A percentile compares a stretch with the other conserved stretches of the same genome.
Conservation (phyloP, 257 asterid species). For the Mitragyna speciosa region DNA sequence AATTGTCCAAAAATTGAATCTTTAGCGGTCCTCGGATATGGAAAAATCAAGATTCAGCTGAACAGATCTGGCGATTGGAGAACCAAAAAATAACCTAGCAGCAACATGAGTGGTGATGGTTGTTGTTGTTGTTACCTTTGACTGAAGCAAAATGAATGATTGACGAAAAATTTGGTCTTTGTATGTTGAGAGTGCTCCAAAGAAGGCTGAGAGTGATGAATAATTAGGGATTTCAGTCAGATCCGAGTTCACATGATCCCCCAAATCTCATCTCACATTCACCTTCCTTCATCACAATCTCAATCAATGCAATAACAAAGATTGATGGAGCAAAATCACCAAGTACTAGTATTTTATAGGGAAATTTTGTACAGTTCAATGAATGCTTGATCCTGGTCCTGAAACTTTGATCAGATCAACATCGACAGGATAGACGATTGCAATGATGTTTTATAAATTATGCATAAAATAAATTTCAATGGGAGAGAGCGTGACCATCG, state of each 20-base stretch:
- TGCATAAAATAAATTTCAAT: no score
- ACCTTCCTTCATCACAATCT: constrained; percentile 22
- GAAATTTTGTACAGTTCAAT: no score
- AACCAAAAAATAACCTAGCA: constrained; percentile 2
- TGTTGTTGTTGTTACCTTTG: constrained; percentile 8
- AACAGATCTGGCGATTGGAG: constrained; percentile 23
- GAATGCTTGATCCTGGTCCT: no score
- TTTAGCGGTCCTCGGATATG: constrained; percentile 14
- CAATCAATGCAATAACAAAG: neutral
- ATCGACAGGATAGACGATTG: no score
- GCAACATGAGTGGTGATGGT: constrained; percentile 9
- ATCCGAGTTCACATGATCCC: constrained; percentile 18
- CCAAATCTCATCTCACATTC: constrained; percentile 14
- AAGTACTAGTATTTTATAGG: no score
- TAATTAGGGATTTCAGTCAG: constrained; percentile 22
- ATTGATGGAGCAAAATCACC: neutral
- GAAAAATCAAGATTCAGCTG: constrained; percentile 5
- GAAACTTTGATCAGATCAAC: no score
- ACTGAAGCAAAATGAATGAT: constrained; percentile 11
- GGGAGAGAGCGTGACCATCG: no score
- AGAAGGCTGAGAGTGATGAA: neutral
- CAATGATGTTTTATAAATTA: no score
- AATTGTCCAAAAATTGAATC: constrained; percentile 9
- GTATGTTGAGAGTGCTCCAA: constrained; percentile 18
- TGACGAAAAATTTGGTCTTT: constrained; percentile 9